Conservation (phyloP, 805 yeast genomes). For the Sungouiozyma ichnusensis region DNA sequence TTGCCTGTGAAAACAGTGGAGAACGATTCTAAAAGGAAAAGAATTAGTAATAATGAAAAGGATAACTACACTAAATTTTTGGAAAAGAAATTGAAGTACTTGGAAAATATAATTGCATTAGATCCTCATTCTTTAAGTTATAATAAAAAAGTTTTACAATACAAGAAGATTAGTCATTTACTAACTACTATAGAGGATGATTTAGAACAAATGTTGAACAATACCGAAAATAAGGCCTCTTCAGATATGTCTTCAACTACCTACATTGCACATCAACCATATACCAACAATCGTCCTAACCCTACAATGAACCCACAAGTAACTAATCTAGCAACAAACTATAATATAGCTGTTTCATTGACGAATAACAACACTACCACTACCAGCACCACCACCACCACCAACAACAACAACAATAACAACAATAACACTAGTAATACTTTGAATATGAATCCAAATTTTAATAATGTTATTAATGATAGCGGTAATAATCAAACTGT, state of each 20-base stretch:
- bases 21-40: neutral
- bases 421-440: constrained; percentile 1
- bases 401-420: neutral
- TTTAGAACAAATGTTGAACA: constrained; percentile 2
- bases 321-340: neutral
- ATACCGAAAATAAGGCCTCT: neutral
- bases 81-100: constrained; percentile 42
- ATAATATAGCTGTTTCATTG: neutral
- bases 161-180: constrained; percentile 32
- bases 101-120: constrained; percentile 36
- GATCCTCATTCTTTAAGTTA: constrained; percentile 19
- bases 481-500: neutral
- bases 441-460: neutral
- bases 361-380: neutral
- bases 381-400: too few species aligned
- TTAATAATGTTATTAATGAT: neutral
- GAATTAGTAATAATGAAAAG: constrained; percentile 27
- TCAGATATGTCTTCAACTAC: neutral
- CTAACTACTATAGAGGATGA: constrained; percentile 10
- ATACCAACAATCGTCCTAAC: neutral
- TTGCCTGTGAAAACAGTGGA: neutral
- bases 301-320: neutral
- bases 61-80: constrained; percentile 48
- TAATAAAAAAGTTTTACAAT: constrained; percentile 27
- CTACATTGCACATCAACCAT: neutral